These are phyloP conservation scores for Besnoitia besnoiti DNA, from an alignment of 169 alveolate species.

Conservation along the genomic window DNA sequence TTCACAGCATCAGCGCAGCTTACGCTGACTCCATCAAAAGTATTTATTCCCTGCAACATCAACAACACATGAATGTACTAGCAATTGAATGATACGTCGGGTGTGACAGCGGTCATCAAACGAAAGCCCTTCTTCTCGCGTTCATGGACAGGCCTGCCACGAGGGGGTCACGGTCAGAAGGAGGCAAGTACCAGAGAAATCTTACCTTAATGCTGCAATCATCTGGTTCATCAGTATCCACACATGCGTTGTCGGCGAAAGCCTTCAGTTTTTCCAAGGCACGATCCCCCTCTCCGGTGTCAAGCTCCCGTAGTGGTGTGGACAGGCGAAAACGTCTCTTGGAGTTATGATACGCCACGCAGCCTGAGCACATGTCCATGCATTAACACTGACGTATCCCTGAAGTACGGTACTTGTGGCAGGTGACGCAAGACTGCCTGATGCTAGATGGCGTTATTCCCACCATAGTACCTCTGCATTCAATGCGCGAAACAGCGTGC, in stretches of 20 bases:
- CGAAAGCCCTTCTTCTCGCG: no score
- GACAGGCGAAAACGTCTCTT: not conserved
- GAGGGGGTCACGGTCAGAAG: no score
- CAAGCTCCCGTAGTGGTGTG: not conserved
- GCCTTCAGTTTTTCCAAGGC: not conserved
- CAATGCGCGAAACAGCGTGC: no score
- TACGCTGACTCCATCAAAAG: not conserved
- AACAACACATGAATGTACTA: no score
- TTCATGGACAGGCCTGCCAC: no score
- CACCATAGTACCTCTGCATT: no score
- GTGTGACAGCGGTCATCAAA: no score
- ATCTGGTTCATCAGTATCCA: not conserved
- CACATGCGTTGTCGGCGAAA: conserved; percentile 16
- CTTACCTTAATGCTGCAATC: not conserved
- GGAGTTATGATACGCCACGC: conserved; percentile 2
- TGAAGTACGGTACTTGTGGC: no score
- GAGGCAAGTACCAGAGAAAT: no score
- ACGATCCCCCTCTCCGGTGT: not conserved
- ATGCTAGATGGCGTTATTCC: no score
- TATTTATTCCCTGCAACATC: conserved; percentile 22
- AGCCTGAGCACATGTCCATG: not conserved
- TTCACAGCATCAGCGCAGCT: conserved; percentile 13
- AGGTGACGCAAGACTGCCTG: no score
- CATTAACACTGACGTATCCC: not conserved
- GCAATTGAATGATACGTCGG: no score